Evolutionary conservation across 192 early-diverging fungal genomes (phyloP), one percentile per base, ranked within the genome.

Genomic region (Gaertneriomyces sp.): DNA sequence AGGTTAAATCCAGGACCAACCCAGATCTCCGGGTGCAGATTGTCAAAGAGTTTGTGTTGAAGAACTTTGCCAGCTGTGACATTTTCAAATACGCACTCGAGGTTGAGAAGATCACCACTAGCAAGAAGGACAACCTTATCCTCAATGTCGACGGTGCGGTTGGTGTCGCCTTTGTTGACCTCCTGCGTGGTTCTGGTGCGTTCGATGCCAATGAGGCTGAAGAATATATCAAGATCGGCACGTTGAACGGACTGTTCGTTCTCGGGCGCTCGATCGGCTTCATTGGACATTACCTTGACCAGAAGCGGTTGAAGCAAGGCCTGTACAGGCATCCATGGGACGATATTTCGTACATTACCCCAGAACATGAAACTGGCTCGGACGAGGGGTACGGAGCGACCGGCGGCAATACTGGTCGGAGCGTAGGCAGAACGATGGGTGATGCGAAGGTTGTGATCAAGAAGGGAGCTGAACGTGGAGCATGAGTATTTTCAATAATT

Each of bases 1-100:
- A 96, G 86, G 94, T 98, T 87, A 98, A 98, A 82, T 95, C 93
- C 44, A 87, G 96, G 63, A 96, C 93, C 63, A 98, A 98, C 87
- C 96, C 96, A 3, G 96, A 98, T 73, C 78, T 98, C 75, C 94
- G 96, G 49, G 96, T 98, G 5, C 82, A 88, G 57, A 87, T 98
- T 66, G 91, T 98, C 76, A 96, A 95, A 82, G 87, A 94, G 62
- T 98, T 85, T 72, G 94, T 92, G 60, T 82, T 86, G 73, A 79
- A 84, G 52, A 78, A 94, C 75, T 98, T 98, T 83, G 93, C 92
- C 0, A 68, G 77, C 11, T 88, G 85, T 25, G 92, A 91, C 25
- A 85, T 91, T n/a, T 84, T 98, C 67, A 88, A 93, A 79, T 98
- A 95, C 76, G 96, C 96, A 6, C 81, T 92, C 19, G 89, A 87